Conservation (phyloP, 169 alveolate genomes). For the Amoebophrya sp. region DNA sequence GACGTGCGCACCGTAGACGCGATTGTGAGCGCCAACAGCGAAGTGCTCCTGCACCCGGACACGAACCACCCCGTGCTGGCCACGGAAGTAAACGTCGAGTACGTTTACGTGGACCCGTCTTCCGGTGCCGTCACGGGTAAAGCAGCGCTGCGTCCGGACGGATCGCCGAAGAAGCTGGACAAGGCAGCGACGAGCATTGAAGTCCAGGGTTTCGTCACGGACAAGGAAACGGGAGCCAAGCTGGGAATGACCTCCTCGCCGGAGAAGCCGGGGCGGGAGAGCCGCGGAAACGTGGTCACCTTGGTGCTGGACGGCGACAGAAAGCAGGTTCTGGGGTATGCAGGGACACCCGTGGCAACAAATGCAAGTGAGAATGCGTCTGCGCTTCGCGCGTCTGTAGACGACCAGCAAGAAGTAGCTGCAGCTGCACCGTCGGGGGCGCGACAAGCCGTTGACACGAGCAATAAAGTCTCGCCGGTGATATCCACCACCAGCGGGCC, state of each 20-base stretch:
- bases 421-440: too few relatives aligned
- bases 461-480: too few relatives aligned
- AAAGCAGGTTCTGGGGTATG: background rate
- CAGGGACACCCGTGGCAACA: background rate
- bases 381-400: too few relatives aligned
- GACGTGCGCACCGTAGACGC: background rate
- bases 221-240: background rate
- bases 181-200: background rate
- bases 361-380: too few relatives aligned
- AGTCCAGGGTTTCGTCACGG: background rate
- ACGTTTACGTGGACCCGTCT: background rate
- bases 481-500: background rate
- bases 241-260: background rate
- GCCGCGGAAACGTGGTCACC: background rate
- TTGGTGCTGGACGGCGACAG: background rate
- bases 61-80: background rate
- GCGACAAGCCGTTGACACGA: too few relatives aligned
- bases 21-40: background rate
- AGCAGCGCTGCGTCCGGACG: background rate
- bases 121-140: background rate
- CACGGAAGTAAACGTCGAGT: background rate
- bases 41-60: background rate
- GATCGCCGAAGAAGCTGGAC: background rate
- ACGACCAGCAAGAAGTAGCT: too few relatives aligned
- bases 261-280: background rate